A percentile compares a stretch with the other conserved stretches of the same genome.
Conservation (phyloP, 495 filamentous ascomycete genomes). For the Penicillium lagena region DNA sequence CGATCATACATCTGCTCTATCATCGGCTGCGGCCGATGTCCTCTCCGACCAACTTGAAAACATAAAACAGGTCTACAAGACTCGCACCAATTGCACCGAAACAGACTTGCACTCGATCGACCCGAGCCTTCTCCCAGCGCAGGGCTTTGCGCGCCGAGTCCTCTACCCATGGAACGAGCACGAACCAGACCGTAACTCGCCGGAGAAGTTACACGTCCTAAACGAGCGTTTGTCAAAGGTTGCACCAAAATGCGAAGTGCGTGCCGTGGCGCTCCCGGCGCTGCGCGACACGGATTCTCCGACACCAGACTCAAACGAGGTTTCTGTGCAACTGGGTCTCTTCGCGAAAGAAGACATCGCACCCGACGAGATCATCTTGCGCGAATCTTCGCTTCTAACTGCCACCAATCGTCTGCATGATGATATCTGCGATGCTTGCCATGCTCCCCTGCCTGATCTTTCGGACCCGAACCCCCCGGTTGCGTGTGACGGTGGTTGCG, state of each 20-base stretch:
- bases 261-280: conserved; percentile 63
- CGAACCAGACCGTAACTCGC: conserved; percentile 77
- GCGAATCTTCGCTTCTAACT: conserved; percentile 73
- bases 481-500: conserved; percentile 61
- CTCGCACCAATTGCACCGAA: conserved; percentile 25
- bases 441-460: conserved; percentile 62
- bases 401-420: conserved; percentile 78
- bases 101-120: conserved; percentile 26
- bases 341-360: conserved; percentile 79
- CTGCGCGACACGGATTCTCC: conserved; percentile 40
- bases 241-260: conserved; percentile 65
- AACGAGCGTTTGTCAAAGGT: conserved; percentile 58
- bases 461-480: conserved; percentile 39
- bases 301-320: conserved; percentile 9
- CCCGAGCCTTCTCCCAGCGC: conserved; percentile 54
- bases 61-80: conserved; percentile 19
- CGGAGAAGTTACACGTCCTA: conserved; percentile 57
- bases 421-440: conserved; percentile 78
- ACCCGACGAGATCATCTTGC: conserved; percentile 69
- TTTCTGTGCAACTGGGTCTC: conserved; percentile 70
- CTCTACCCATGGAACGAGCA: conserved; percentile 91
- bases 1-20: too few species aligned
- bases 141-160: conserved; percentile 74
- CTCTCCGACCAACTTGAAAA: conserved; percentile 23
- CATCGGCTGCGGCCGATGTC: neutral